Percentiles rank a stretch among this genome's conserved stretches.
Evolutionary conservation across 768 basidiomycete species (phyloP).

Genomic region (Chlorophyllum brunneum): DNA sequence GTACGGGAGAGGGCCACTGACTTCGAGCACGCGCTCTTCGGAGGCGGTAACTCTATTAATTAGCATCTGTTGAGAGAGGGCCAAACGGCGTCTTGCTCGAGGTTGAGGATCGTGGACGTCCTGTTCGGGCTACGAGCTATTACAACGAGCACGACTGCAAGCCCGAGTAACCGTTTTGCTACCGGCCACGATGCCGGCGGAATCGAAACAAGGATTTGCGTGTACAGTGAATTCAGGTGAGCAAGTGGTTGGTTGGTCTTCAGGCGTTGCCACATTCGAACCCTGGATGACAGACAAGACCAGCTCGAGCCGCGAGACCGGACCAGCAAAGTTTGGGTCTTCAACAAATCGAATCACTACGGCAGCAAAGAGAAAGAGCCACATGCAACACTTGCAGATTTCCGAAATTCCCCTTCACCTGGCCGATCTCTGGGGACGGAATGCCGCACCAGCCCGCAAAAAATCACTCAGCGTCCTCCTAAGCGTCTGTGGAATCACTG

Average conservation of each 20-base stretch:
- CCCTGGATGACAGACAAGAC: background rate
- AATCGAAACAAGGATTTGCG: too few relatives aligned
- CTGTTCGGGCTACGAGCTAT: too few relatives aligned
- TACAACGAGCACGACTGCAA: too few relatives aligned
- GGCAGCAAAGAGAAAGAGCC: background rate
- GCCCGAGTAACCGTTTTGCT: too few relatives aligned
- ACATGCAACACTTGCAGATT: background rate
- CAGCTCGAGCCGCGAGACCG: background rate
- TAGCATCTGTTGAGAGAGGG: background rate
- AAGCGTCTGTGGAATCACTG: background rate
- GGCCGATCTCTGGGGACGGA: background rate
- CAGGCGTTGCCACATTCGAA: background rate
- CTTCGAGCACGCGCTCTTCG: background rate
- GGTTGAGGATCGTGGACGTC: too few relatives aligned
- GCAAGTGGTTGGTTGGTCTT: too few relatives aligned
- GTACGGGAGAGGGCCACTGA: slow-evolving; percentile 15
- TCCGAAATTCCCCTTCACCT: background rate
- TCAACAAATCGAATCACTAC: background rate
- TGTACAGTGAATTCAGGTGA: too few relatives aligned
- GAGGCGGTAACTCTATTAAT: background rate
- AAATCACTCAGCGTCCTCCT: background rate
- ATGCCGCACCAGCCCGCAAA: background rate
- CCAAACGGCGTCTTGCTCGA: background rate
- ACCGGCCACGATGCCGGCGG: too few relatives aligned
- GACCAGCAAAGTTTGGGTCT: background rate